These are phyloP conservation scores for Ettlia oleoabundans DNA, from an alignment of 139 green algal genomes.

Conservation along the genomic window DNA sequence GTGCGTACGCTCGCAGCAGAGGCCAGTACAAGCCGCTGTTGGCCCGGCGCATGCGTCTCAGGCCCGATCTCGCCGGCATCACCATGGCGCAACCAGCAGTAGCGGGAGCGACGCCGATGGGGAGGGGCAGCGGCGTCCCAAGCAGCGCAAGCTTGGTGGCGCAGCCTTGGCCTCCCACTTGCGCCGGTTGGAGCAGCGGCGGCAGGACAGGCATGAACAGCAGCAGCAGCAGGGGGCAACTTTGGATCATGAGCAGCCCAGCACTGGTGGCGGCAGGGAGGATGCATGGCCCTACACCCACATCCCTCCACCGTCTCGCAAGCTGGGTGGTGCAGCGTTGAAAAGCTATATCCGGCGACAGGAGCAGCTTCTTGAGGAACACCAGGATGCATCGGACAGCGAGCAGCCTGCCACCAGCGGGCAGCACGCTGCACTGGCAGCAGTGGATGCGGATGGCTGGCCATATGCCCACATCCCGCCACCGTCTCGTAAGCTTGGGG, in stretches of 20 bases:
- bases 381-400: slow-evolving; percentile 10
- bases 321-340: not conserved
- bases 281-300: not conserved
- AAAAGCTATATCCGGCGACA: not conserved
- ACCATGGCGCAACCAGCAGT: not conserved
- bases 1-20: not conserved
- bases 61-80: not conserved
- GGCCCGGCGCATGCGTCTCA: not conserved
- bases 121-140: not conserved
- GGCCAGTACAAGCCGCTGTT: not conserved
- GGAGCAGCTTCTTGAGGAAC: slow-evolving; percentile 2
- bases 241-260: slow-evolving; percentile 6
- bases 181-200: not conserved
- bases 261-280: not conserved
- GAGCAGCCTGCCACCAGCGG: not conserved
- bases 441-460: not conserved
- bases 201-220: not conserved
- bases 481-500: slow-evolving; percentile 9
- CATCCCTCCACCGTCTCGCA: not conserved
- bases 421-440: not conserved
- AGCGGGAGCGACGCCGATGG: not conserved
- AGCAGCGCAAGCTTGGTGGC: slow-evolving; percentile 25
- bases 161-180: slow-evolving; percentile 8
- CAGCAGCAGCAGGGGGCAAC: not conserved
- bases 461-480: slow-evolving; percentile 14